Evolutionary conservation across 1,284 basidiomycete species (phyloP).

Genomic region (Tilletiaria anomala): DNA sequence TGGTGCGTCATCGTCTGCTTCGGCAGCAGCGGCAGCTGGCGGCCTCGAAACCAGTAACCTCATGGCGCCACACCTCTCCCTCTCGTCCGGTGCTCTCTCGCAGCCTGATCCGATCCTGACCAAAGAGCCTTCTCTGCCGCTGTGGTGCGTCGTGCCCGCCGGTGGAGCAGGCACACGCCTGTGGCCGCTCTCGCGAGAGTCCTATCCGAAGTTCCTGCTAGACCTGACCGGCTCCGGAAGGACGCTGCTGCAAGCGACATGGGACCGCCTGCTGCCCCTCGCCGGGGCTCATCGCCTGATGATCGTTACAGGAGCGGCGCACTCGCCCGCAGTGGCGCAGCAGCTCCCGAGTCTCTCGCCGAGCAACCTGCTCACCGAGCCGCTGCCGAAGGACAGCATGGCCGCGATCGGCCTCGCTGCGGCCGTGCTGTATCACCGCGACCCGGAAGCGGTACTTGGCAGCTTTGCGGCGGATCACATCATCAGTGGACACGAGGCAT

Average conservation of each 20-base stretch:
- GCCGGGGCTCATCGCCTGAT: constrained; percentile 24
- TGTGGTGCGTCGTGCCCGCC: constrained; percentile 22
- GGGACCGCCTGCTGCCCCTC: constrained; percentile 30
- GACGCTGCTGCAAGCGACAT: constrained; percentile 33
- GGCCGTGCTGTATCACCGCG: constrained; percentile 28
- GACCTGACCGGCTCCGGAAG: constrained; percentile 31
- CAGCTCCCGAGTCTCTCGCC: constrained; percentile 25
- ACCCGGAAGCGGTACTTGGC: constrained; percentile 36
- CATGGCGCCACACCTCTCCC: constrained; percentile 5
- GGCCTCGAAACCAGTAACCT: not conserved
- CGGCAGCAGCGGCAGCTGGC: not conserved
- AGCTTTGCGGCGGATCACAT: constrained; percentile 39
- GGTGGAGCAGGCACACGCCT: constrained; percentile 34
- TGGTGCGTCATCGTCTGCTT: too few relatives aligned
- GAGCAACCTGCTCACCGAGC: constrained; percentile 32
- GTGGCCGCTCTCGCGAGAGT: constrained; percentile 34
- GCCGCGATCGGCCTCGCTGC: constrained; percentile 37
- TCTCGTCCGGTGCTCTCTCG: constrained; percentile 6
- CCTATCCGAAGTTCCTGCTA: constrained; percentile 35
- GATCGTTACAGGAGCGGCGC: constrained; percentile 31
- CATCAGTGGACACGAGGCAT: constrained; percentile 35
- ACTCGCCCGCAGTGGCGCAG: constrained; percentile 21
- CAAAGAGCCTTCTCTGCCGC: constrained; percentile 27
- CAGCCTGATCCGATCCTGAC: constrained; percentile 23
- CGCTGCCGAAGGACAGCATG: constrained; percentile 35